Evolutionary conservation across 2,329 filamentous ascomycete genomes (phyloP), one percentile per base, ranked within the genome.

Genomic region (Emydomyces testavorans): DNA sequence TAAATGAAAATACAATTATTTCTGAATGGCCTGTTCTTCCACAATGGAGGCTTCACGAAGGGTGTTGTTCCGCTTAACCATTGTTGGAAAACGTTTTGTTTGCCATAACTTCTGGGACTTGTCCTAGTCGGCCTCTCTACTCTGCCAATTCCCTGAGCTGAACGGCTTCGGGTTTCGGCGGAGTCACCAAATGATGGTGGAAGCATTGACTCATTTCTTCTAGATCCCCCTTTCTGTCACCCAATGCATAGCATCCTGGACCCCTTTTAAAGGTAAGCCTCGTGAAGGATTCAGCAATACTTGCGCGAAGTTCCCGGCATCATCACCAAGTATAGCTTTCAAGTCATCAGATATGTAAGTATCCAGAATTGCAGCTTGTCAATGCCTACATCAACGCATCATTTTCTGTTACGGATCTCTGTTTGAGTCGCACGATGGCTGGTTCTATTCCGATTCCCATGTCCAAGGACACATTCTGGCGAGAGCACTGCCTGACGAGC

Each of bases 1-100:
- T 31, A 48, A 42, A 52, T 45, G 47, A 45, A 52, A 47, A 34
- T 42, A 46, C 20, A 45, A 21, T 36, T 37, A 46, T 47, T 50
- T 48, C 39, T 45, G 24, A 29, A 43, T 48, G 47, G 50, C 50
- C 50, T 29, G 29, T 39, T 63, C 69, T 62, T 65, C 63, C 64
- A 69, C 71, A 73, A 75, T 76, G 73, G 71, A 75, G 72, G 72
- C 71, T 71, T 73, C 73, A 75, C 72, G 61, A 66, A 62, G 66
- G 72, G 73, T 75, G 73, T 70, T 66, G 65, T 65, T 68, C 73
- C 73, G 73, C 65, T 70, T 71, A 76, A 75, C 72, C 73, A 75
- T 75, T 74, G 70, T 62, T 73, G 70, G 69, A 63, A 63, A 60
- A 59, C 13, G n/a, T 38, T 46, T 23, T 28, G 20, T 44, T 44